Conservation (phyloP, 2,329 filamentous ascomycete species). For the Fusarium sambucinum region DNA sequence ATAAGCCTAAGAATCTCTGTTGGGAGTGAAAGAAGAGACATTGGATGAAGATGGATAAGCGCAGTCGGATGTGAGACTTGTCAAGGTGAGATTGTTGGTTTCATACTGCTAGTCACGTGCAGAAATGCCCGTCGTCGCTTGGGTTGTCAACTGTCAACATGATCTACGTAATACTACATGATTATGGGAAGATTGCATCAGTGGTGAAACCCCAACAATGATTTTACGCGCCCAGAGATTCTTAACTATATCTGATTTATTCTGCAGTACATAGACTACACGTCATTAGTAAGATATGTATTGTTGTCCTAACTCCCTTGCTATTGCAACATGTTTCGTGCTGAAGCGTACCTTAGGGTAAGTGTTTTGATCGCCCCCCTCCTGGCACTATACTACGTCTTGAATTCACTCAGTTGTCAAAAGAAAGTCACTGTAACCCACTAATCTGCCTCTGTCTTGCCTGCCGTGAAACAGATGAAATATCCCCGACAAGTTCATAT, state of each 20-base stretch:
- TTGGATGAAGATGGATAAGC: no score
- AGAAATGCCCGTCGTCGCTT: no score
- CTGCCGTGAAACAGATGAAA: not conserved
- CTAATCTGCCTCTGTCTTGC: not conserved
- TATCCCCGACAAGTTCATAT: not conserved
- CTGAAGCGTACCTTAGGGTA: not conserved
- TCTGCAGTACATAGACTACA: no score
- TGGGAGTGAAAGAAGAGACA: not conserved
- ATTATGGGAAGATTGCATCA: no score
- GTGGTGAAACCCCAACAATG: no score
- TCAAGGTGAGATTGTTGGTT: no score
- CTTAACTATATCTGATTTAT: no score
- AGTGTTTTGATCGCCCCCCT: not conserved
- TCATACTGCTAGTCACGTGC: no score
- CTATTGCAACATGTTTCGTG: not conserved
- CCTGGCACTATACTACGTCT: not conserved
- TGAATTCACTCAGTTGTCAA: not conserved
- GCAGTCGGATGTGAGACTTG: not conserved
- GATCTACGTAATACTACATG: no score
- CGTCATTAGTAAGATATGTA: not conserved
- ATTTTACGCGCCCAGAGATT: accelerated
- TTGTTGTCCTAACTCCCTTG: not conserved
- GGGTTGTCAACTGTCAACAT: no score
- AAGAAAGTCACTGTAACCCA: no score
- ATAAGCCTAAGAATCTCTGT: not conserved